Evolutionary conservation across 2,329 filamentous ascomycete species (phyloP), one percentile per base, ranked within the genome.

Genomic region (Fusarium mexicanum): DNA sequence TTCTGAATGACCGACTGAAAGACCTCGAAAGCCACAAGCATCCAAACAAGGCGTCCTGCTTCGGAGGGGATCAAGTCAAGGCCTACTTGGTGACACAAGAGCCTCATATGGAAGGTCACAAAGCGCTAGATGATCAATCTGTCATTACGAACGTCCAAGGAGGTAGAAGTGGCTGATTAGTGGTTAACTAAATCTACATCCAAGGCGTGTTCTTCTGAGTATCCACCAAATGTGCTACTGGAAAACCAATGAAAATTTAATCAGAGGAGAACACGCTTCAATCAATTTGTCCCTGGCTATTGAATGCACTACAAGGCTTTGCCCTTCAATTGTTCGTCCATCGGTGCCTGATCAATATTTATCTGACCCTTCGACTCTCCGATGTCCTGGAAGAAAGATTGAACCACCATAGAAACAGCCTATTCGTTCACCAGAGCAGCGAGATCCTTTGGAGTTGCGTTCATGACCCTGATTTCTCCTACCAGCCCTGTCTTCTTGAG

Each of bases 201-300:
- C 43, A 13, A 26, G 4, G 16, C 5, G 6, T 24, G 16, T 26
- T 26, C 43, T 8, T 4, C 17, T 6, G 9, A 26, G 24, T 26
- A 3, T 18, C 17, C 7, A 3, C n/a, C 11, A 6, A 46, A 13
- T 8, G 3, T 13, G n/a, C 6, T 26, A 1, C 6, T 26, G 5
- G 11, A 24, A 26, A 6, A 7, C n/a, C n/a, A 26, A 18, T 18
- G 11, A 26, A 26, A 0, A 13, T 8, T 16, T 24, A 2, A 44
- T 18, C 7, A 44, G 10, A 44, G 13, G 6, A 24, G n/a, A 18
- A 26, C 17, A 26, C 43, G 11, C 1, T 18, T 46, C 11, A 12
- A 26, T 46, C 11, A 18, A 26, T 46, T 13, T 18, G 17, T 44
- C 10, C 16, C 43, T 8, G 18, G 0, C n/a, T 26, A 26, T 14